Base-by-base conservation (phyloP, 2,329 filamentous ascomycete genomes). In the Metarhizium guizhouense region DNA sequence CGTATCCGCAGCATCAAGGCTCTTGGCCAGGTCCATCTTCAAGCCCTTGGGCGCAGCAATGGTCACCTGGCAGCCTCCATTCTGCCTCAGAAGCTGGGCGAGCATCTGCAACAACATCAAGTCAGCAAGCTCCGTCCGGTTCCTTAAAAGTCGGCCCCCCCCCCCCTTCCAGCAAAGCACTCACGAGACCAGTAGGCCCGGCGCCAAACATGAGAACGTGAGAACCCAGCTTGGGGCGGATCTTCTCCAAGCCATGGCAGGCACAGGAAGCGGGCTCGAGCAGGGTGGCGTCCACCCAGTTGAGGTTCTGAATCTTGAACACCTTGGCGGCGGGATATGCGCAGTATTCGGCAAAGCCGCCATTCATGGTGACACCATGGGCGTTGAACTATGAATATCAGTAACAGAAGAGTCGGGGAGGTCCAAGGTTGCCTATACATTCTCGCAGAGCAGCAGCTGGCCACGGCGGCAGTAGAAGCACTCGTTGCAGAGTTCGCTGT, bases 391-490 rank as follows among this genome's bases (percentile, higher is more conserved):
- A 34, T n/a, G 6, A 29, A 36, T 32, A 38, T 51, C 30, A 30
- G 49, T 29, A 48, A 29, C 20, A 36, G 42, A 29, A 13, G 30
- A 45, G 14, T 16, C 29, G 16, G 2, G 25, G 16, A 16, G 5
- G 34, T 25, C 48, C 16, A 34, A n/a, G 1, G 16, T 6, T 16
- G n/a, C 11, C 25, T 4, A 58, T 55, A 71, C 68, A 61, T 86
- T 78, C 69, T 87, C 84, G 68, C 86, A 90, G 55, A 88, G 79
- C 50, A 88, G 72, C 34, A 82, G 76, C 66, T 88, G 78, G 53
- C 85, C 84, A 56, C 84, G 81, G 60, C 82, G 81, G 73, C 86
- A 89, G 74, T 88, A 87, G 76, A 86, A 87, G 73, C 86, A 89
- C 69, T 85, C 80, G 51, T 81, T 81, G 70, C 86, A 89, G 47